Evolutionary conservation across 2,329 filamentous ascomycete species (phyloP).

Genomic region (Sclerotinia sclerotiorum): DNA sequence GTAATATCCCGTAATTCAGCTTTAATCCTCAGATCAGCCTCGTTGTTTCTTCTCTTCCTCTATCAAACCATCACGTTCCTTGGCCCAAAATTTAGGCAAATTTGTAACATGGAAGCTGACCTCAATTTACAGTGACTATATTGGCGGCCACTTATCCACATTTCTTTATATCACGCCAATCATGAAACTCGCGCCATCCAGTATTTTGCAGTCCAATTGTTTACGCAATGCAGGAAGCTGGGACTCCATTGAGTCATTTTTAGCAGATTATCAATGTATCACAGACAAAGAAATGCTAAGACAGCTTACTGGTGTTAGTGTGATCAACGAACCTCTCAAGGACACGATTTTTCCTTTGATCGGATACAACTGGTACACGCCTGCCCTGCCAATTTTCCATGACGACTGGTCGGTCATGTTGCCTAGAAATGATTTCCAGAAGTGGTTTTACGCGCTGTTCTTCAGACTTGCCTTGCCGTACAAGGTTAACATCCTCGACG

Average conservation of each 20-base stretch:
- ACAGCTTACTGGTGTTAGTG: slow-evolving; percentile 15
- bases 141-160: slow-evolving; percentile 25
- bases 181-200: neutral
- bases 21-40: neutral
- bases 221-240: slow-evolving; percentile 25
- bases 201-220: slow-evolving; percentile 21
- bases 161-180: slow-evolving; percentile 25
- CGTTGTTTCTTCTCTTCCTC: neutral
- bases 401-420: neutral
- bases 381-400: neutral
- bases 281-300: slow-evolving; percentile 22
- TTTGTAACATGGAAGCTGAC: neutral
- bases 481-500: slow-evolving; percentile 1
- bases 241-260: slow-evolving; percentile 14
- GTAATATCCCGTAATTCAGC: slow-evolving; percentile 28
- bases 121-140: slow-evolving; percentile 21
- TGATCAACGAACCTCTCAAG: neutral
- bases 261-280: slow-evolving; percentile 27
- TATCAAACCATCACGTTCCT: neutral
- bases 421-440: slow-evolving; percentile 16
- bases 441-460: slow-evolving; percentile 28
- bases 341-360: neutral
- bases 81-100: neutral
- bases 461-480: slow-evolving; percentile 26
- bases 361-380: neutral